These are phyloP conservation scores for Aspergillus nomiae DNA, from an alignment of 2,329 filamentous ascomycete genomes.

Conservation along the genomic window DNA sequence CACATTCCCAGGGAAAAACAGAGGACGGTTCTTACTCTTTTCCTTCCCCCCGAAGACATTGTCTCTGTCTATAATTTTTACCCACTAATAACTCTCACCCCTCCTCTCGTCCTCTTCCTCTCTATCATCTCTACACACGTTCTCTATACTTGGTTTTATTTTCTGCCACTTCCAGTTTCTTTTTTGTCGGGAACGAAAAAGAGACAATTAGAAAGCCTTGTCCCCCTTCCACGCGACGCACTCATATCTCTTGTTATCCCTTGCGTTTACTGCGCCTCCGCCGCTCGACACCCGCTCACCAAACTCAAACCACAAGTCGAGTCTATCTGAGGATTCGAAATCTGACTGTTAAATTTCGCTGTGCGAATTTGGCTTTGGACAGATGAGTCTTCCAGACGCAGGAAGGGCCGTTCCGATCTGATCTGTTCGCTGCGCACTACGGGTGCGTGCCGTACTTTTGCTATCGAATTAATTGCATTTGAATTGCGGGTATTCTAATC, in stretches of 20 bases:
- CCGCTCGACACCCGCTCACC: constrained; percentile 24
- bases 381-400: constrained; percentile 23
- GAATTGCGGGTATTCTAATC: constrained; percentile 18
- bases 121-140: neutral
- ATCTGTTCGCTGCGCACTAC: constrained; percentile 29
- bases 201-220: constrained; percentile 4
- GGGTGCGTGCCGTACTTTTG: constrained; percentile 23
- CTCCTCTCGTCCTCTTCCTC: constrained; percentile 1
- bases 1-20: constrained; percentile 15
- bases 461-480: constrained; percentile 12
- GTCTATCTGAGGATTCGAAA: constrained; percentile 17
- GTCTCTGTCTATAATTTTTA: neutral
- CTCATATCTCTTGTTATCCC: constrained; percentile 26
- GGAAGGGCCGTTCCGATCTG: constrained; percentile 27
- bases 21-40: constrained; percentile 8
- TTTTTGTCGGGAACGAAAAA: neutral
- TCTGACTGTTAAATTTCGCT: constrained; percentile 18
- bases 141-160: neutral
- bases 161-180: neutral
- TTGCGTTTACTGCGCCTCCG: constrained; percentile 32
- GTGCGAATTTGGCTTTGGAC: constrained; percentile 17
- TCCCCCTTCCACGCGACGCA: constrained; percentile 35
- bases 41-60: constrained; percentile 1
- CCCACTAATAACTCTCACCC: constrained; percentile 2
- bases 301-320: constrained; percentile 22